Evolutionary conservation across 2,329 filamentous ascomycete species (phyloP), one percentile per base, ranked within the genome.

Genomic region (Cordyceps cateniannulata): DNA sequence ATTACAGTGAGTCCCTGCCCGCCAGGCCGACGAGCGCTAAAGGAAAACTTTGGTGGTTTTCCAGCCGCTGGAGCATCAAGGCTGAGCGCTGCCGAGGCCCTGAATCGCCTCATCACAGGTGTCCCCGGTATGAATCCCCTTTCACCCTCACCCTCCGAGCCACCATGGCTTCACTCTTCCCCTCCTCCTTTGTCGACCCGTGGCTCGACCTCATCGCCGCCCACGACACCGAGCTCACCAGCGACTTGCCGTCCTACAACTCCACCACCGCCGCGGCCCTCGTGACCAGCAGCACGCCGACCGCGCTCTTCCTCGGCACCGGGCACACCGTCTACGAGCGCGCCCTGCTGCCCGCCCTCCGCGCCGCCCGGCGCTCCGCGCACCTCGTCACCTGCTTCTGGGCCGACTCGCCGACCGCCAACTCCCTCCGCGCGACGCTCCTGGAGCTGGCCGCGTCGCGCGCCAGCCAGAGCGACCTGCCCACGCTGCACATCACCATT

Each of bases 381-480:
- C 83, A 92, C 62, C 79, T 95, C 47, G 88, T 92, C 7, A 93
- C 90, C 9, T 93, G 90, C 72, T 95, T 93, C 73, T 93, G 90
- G 89, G 86, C 90, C 0, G 76, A 77, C 0, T 93, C 89, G 0
- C 72, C 79, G 1, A 87, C 85, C 0, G 77, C 87, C 20, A 75
- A 80, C 4, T 79, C 79, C 0, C 75, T 95, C 14, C 78, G 76
- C 44, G 74, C 81, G 4, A 77, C 85, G 0, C 78, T 95, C 1
- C 72, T 78, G 16, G 76, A 76, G 56, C 79, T 95, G 9, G 89
- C 88, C 1, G 74, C 44, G 27, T 76, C 66, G 57, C 74, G 66
- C 51, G 71, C 68, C 65, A 61, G 65, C n/a, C 27, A 65, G 27
- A 65, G 66, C 20, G 40, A 62, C 56, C 66, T 61, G 62, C 71